These are phyloP conservation scores for Lachnellula suecica DNA, from an alignment of 2,329 filamentous ascomycete genomes.

Conservation along the genomic window DNA sequence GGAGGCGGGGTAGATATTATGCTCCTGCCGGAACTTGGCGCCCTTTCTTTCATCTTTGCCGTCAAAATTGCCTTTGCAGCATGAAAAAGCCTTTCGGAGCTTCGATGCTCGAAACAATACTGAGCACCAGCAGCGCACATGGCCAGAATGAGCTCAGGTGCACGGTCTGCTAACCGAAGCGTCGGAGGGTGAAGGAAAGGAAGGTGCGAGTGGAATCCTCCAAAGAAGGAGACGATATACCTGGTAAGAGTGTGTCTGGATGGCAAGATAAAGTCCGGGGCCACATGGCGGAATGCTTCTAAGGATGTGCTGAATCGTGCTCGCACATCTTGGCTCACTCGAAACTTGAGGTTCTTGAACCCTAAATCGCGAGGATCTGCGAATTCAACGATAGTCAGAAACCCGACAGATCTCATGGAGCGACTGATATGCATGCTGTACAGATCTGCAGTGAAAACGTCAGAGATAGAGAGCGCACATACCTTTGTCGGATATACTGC, in stretches of 20 bases:
- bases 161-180: conserved; percentile 60
- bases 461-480: too few relatives aligned
- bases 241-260: conserved; percentile 67
- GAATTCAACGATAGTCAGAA: too few relatives aligned
- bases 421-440: too few relatives aligned
- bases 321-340: too few relatives aligned
- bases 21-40: conserved; percentile 43
- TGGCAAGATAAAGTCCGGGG: too few relatives aligned
- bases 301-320: too few relatives aligned
- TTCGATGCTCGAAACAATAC: conserved; percentile 61
- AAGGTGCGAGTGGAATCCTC: conserved; percentile 61
- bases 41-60: conserved; percentile 58
- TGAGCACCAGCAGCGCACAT: conserved; percentile 67
- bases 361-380: too few relatives aligned
- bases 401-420: too few relatives aligned
- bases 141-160: conserved; percentile 66
- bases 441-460: too few relatives aligned
- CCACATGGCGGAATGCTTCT: too few relatives aligned
- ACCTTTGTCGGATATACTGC: too few relatives aligned
- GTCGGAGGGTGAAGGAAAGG: conserved; percentile 69
- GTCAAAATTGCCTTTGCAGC: conserved; percentile 56
- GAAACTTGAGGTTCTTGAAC: too few relatives aligned
- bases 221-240: conserved; percentile 69
- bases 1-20: neutral
- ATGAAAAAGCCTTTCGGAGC: conserved; percentile 61